A percentile compares a stretch with the other conserved stretches of the same genome.
These are phyloP conservation scores for Candida silvatica DNA, from an alignment of 805 yeast genomes.

Conservation along the genomic window DNA sequence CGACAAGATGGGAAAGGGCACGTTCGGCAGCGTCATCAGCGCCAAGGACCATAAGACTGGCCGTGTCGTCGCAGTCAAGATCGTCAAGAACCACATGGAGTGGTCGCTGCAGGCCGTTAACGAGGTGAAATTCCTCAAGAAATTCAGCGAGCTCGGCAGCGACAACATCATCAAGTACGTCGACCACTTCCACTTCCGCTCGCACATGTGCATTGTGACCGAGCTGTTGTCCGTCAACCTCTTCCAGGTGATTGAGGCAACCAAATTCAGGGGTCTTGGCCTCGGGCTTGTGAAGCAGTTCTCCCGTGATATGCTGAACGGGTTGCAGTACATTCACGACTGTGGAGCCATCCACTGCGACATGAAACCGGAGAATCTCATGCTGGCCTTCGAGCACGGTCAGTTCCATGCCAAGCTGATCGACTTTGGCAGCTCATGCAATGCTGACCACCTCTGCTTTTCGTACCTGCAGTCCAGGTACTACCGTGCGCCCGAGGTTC, in stretches of 20 bases:
- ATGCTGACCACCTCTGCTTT: conserved; percentile 31
- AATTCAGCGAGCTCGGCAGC: conserved; percentile 23
- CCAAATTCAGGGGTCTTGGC: conserved; percentile 41
- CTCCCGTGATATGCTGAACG: conserved; percentile 47
- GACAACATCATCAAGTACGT: conserved; percentile 42
- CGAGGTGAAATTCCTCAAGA: conserved; percentile 61
- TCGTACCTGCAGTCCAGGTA: conserved; percentile 57
- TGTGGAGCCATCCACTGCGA: conserved; percentile 71
- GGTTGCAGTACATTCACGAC: conserved; percentile 50
- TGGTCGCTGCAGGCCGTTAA: conserved; percentile 73
- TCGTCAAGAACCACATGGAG: conserved; percentile 63
- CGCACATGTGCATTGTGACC: conserved; percentile 75
- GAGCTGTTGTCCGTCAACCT: conserved; percentile 64
- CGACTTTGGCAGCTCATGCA: conserved; percentile 72
- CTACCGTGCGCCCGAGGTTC: conserved; percentile 74
- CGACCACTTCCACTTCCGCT: conserved; percentile 71
- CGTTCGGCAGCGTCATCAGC: conserved; percentile 71
- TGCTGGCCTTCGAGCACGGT: conserved; percentile 37
- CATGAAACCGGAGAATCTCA: conserved; percentile 77
- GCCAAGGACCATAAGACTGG: conserved; percentile 60
- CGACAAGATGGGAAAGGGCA: conserved; percentile 60
- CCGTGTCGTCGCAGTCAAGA: conserved; percentile 59
- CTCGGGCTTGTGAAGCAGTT: conserved; percentile 33
- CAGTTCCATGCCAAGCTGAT: conserved; percentile 47
- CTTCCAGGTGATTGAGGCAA: conserved; percentile 47